Base-by-base conservation (phyloP, 2,329 filamentous ascomycete species). In the Aureobasidium sp. region DNA sequence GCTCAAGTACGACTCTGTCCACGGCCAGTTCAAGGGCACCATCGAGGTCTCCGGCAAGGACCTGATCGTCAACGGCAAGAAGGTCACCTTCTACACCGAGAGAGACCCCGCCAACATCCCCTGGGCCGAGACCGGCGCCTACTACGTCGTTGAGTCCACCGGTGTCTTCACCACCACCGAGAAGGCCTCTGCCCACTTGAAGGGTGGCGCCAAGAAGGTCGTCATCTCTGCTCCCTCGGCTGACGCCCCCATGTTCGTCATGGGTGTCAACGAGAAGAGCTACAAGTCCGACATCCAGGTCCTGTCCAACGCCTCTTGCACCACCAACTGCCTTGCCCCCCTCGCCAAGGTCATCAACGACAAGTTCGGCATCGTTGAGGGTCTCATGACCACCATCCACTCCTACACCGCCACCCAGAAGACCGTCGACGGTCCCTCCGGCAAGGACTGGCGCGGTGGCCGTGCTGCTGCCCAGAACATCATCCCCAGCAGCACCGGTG, bases 331-430 rank as follows among this genome's bases (percentile, higher is more conserved):
- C 87, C 82, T 99, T 79, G 94, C 94, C 78, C 94, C 94, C 76
- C 89, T 99, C 68, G 94, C 94, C 83, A 99, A 97, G 89, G 91
- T 97, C 74, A 86, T 99, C 82, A 83, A 99, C 86, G 93, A 97
- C 85, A 95, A 96, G 80, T 99, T 88, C 83, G 87, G 84, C 78
- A 94, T 99, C 77, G 79, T 96, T 74, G 94, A 99, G 86, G 94
- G 93, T 85, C 87, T 97, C 73, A 99, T 99, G 94, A 97, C 94
- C 81, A 99, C 94, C 70, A 86, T 97, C 78, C 94, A 99, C 88
- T 96, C 94, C 73, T 97, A 97, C 88, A 97, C 94, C 72, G 94
- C 94, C 73, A 97, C 94, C 78, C 94, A 97, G 85, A 96, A 96
- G 90, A 96, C 92, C 73, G 94, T 97, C 73, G 94, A 99, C 74